phyloP scores from a whole-genome alignment of 345 rosid genomes.

The Brassica rapa region DNA sequence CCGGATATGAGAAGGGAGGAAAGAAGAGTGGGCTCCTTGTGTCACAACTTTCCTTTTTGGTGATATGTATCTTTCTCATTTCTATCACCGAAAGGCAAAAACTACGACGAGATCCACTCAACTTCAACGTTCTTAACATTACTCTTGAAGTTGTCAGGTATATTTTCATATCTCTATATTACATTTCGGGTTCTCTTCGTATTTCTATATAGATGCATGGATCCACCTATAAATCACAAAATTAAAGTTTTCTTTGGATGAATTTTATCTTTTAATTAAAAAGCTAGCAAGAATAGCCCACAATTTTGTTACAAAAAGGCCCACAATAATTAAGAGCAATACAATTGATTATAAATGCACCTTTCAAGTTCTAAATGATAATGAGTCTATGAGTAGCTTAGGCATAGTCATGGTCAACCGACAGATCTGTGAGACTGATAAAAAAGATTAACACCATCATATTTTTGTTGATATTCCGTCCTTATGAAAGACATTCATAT shows the following conservation, averaged over 20 bases:
- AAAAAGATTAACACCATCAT: background rate
- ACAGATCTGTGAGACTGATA: background rate
- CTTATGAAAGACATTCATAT: background rate
- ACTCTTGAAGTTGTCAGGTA: constrained; percentile 66
- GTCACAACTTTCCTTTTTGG: constrained; percentile 53
- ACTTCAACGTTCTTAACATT: constrained; percentile 59
- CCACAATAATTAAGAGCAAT: background rate
- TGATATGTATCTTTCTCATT: constrained; percentile 49
- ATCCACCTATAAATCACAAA: background rate
- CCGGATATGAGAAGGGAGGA: background rate
- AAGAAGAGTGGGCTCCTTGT: constrained; percentile 23
- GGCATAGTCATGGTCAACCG: background rate
- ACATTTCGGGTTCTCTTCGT: background rate
- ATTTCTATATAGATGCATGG: background rate
- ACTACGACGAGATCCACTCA: constrained; percentile 56
- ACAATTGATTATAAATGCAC: background rate
- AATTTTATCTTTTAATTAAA: background rate
- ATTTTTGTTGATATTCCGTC: background rate
- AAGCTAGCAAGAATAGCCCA: background rate
- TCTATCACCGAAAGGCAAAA: constrained; percentile 57
- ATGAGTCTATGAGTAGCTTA: background rate
- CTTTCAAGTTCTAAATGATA: background rate
- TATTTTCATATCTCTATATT: background rate
- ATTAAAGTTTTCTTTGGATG: background rate
- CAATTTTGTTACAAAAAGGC: background rate